Conservation (phyloP, 306 rosid species). For the Fragaria vesca region DNA sequence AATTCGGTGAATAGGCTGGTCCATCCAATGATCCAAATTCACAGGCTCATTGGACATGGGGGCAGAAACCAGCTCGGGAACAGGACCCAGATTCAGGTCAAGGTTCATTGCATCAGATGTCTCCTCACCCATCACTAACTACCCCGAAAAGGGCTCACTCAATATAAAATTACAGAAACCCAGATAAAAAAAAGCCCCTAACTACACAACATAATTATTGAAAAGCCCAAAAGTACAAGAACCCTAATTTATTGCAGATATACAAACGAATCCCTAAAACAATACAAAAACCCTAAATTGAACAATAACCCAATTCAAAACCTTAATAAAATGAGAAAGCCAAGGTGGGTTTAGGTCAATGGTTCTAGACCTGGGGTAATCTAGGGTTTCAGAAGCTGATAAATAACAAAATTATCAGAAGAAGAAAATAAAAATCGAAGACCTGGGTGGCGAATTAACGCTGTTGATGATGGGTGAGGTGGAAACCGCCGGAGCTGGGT, state of each 20-base stretch:
- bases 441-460: slow-evolving; percentile 36
- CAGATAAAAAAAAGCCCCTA: slow-evolving; percentile 35
- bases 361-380: background rate
- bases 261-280: background rate
- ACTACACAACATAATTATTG: slow-evolving; percentile 20
- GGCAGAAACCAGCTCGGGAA: slow-evolving; percentile 53
- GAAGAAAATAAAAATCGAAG: slow-evolving; percentile 20
- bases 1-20: slow-evolving; percentile 45
- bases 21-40: slow-evolving; percentile 62
- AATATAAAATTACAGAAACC: slow-evolving; percentile 33
- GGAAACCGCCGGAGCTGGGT: slow-evolving; percentile 9
- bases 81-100: slow-evolving; percentile 93
- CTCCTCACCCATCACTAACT: slow-evolving; percentile 75
- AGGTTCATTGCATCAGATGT: slow-evolving; percentile 82
- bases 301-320: slow-evolving; percentile 23
- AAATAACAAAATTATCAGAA: background rate
- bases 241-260: background rate
- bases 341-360: slow-evolving; percentile 8
- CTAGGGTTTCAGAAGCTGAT: slow-evolving; percentile 19
- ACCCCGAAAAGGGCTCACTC: slow-evolving; percentile 22
- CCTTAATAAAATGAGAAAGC: slow-evolving; percentile 5
- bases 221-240: slow-evolving; percentile 16
- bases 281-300: slow-evolving; percentile 20
- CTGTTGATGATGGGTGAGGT: slow-evolving; percentile 15
- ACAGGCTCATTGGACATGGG: slow-evolving; percentile 38